phyloP scores from a whole-genome alignment of 352 stramenopile species.

The Pythium aphanidermatum region DNA sequence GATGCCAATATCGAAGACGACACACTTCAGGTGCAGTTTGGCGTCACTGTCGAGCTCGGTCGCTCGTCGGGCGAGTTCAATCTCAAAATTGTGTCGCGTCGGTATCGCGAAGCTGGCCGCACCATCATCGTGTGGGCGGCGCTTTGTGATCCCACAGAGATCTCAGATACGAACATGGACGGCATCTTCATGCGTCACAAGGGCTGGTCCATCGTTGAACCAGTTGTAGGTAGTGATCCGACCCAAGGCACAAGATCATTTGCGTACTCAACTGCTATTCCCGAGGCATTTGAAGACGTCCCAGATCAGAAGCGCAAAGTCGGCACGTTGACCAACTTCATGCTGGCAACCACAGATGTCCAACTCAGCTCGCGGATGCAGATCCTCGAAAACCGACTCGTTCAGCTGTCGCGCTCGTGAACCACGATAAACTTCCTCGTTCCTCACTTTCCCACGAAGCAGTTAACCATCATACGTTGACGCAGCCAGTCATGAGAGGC shows the following conservation, averaged over 20 bases:
- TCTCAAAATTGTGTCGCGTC: background rate
- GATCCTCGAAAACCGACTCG: slow-evolving; percentile 14
- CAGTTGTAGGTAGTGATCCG: no score
- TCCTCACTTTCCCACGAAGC: no score
- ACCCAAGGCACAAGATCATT: no score
- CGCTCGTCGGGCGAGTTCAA: background rate
- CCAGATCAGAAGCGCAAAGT: slow-evolving; percentile 15
- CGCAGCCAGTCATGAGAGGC: no score
- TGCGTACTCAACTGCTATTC: slow-evolving; percentile 9
- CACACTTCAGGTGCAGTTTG: slow-evolving; percentile 8
- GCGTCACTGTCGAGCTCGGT: background rate
- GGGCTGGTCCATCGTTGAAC: background rate
- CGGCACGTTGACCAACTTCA: slow-evolving; percentile 19
- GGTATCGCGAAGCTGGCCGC: background rate
- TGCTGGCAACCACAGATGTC: slow-evolving; percentile 7
- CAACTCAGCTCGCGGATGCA: slow-evolving; percentile 7
- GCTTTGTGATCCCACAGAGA: background rate
- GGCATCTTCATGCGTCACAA: background rate
- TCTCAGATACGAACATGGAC: background rate
- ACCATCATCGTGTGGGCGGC: background rate
- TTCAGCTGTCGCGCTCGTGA: background rate
- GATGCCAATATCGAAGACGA: slow-evolving; percentile 9
- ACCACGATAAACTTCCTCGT: no score
- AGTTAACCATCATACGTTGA: no score
- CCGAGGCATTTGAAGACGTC: slow-evolving; percentile 11